Evolutionary conservation across 2,329 filamentous ascomycete genomes (phyloP).

Genomic region (Beauveria sp.): DNA sequence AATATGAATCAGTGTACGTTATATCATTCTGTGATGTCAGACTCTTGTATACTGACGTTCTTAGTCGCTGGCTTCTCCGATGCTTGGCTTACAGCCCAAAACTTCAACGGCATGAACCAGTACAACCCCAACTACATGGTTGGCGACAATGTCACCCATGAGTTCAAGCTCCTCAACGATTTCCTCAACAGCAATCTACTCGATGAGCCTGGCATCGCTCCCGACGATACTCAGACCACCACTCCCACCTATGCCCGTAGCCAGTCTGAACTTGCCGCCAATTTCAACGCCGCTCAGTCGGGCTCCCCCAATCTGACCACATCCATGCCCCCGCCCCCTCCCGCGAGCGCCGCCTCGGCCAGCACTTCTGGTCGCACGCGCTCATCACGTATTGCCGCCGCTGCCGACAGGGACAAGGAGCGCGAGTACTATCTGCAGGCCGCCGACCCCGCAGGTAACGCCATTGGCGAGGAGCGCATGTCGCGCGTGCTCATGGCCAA

Average conservation of each 20-base stretch:
- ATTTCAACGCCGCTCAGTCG: neutral
- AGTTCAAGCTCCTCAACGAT: constrained; percentile 95
- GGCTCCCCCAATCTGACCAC: constrained; percentile 13
- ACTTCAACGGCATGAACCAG: constrained; percentile 89
- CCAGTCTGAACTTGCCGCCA: constrained; percentile 25
- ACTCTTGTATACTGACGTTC: neutral
- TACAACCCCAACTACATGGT: constrained; percentile 95
- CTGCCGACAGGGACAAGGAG: constrained; percentile 65
- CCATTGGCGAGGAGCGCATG: constrained; percentile 90
- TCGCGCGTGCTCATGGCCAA: constrained; percentile 89
- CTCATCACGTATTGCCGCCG: constrained; percentile 51
- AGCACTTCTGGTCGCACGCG: constrained; percentile 44
- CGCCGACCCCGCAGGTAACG: constrained; percentile 79
- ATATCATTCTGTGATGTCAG: constrained; percentile 11
- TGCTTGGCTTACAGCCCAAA: constrained; percentile 73
- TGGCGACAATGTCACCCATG: constrained; percentile 82
- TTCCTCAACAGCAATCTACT: constrained; percentile 88
- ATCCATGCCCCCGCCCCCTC: constrained; percentile 42
- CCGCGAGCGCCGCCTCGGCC: constrained; percentile 11
- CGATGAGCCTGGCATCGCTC: constrained; percentile 68
- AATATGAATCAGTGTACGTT: constrained; percentile 69
- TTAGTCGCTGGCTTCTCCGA: constrained; percentile 72
- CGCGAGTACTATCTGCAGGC: constrained; percentile 96
- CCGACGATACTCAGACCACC: constrained; percentile 44
- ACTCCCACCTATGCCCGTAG: neutral